Evolutionary conservation across 371 early-diverging fungal genomes (phyloP).

Genomic region (Mortierella sp.): DNA sequence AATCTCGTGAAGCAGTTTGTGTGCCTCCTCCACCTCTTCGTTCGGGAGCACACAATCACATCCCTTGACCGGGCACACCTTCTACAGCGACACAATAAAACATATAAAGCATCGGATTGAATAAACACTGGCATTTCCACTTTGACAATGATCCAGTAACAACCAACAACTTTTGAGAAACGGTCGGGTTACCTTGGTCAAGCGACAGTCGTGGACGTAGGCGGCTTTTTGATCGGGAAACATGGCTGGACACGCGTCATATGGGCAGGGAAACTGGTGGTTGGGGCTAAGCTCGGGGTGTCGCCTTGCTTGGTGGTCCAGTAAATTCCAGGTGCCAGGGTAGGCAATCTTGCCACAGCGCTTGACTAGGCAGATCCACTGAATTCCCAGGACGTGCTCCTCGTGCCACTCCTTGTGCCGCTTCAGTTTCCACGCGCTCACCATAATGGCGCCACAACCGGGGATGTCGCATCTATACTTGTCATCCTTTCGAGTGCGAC

Average conservation of each 20-base stretch:
- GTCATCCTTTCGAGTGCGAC: background rate
- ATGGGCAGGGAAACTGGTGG: conserved; percentile 2
- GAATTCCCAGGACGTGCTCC: background rate
- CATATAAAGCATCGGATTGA: background rate
- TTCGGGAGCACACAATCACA: conserved; percentile 3
- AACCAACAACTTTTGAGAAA: background rate
- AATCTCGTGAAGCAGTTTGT: background rate
- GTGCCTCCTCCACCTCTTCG: background rate
- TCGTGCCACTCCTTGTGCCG: conserved; percentile 6
- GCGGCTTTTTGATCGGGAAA: conserved; percentile 6
- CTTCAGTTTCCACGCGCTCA: conserved; percentile 7
- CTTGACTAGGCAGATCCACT: conserved; percentile 7
- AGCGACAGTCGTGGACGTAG: background rate
- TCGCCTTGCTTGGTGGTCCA: background rate
- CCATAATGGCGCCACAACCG: background rate
- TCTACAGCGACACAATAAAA: background rate
- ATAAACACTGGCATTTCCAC: background rate
- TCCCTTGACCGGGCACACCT: background rate
- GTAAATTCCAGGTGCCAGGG: background rate
- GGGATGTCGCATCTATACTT: conserved; percentile 7
- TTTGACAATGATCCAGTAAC: background rate
- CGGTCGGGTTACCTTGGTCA: background rate
- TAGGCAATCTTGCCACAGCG: background rate
- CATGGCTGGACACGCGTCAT: background rate
- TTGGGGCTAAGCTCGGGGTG: background rate